Conservation (phyloP, 495 filamentous ascomycete genomes). For the Podospora pseudocomata region DNA sequence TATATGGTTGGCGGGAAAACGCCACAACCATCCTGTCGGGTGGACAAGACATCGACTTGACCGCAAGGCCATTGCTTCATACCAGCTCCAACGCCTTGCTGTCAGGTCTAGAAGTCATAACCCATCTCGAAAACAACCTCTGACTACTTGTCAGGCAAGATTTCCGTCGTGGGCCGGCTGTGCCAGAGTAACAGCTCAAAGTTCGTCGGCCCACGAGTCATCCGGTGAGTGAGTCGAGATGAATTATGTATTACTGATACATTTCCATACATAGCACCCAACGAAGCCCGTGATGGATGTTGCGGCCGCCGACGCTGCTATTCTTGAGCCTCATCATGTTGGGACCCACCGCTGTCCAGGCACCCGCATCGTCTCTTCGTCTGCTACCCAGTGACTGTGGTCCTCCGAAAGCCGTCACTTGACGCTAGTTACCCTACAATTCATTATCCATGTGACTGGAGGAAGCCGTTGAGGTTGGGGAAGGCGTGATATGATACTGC, state of each 20-base stretch:
- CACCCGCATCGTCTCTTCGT: neutral
- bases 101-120: neutral
- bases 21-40: constrained; percentile 6
- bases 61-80: neutral
- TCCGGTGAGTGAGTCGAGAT: neutral
- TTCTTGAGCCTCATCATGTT: neutral
- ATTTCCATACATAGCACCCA: neutral
- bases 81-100: neutral
- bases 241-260: neutral
- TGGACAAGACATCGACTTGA: neutral
- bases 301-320: constrained; percentile 6
- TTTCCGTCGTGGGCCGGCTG: neutral
- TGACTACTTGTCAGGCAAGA: neutral
- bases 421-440: constrained; percentile 10
- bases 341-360: neutral
- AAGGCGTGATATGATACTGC: neutral
- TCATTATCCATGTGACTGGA: neutral
- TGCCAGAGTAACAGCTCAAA: neutral
- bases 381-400: neutral
- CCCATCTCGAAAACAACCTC: neutral
- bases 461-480: constrained; percentile 3
- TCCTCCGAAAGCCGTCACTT: neutral
- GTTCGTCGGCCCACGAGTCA: neutral
- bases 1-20: neutral
- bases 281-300: neutral